Conservation (phyloP, 2,329 filamentous ascomycete species). For the Ascochyta lentis region DNA sequence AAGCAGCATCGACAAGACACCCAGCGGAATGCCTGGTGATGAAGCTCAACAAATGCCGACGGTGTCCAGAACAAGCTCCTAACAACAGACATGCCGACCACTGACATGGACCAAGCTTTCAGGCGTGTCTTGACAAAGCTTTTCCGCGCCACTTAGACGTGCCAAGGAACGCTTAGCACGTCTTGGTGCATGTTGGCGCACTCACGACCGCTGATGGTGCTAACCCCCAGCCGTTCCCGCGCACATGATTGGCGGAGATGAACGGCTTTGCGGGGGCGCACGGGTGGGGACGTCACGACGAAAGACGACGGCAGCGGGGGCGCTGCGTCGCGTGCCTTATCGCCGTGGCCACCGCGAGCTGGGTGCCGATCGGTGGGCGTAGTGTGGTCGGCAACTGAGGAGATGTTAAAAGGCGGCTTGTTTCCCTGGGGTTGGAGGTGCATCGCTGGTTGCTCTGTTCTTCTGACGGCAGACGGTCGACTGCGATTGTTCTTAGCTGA, state of each 20-base stretch:
- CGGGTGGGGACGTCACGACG: conserved; percentile 23
- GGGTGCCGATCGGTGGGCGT: conserved; percentile 1
- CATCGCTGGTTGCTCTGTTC: not conserved
- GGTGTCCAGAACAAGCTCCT: not conserved
- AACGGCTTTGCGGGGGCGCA: conserved; percentile 4
- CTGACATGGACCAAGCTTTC: conserved; percentile 24
- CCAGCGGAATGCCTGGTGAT: not conserved
- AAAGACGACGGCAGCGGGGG: conserved; percentile 11
- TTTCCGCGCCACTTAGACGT: conserved; percentile 9
- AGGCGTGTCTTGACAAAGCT: conserved; percentile 25
- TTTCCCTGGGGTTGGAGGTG: conserved; percentile 1
- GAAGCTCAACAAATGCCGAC: conserved; percentile 1
- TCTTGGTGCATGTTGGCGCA: conserved; percentile 13
- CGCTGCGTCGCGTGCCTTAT: not conserved
- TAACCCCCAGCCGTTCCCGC: conserved; percentile 4
- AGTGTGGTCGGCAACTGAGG: not conserved
- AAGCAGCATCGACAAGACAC: not conserved
- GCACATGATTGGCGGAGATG: conserved; percentile 2
- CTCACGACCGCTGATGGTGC: not conserved
- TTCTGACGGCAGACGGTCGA: not conserved
- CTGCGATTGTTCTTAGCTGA: not conserved
- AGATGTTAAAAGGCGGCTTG: conserved; percentile 6
- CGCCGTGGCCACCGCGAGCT: not conserved
- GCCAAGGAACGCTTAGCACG: conserved; percentile 27
- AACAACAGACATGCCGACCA: not conserved